Percentiles rank a stretch among this genome's conserved stretches.
Evolutionary conservation across 768 basidiomycete species (phyloP).

Genomic region (Phaeotremella skinneri): DNA sequence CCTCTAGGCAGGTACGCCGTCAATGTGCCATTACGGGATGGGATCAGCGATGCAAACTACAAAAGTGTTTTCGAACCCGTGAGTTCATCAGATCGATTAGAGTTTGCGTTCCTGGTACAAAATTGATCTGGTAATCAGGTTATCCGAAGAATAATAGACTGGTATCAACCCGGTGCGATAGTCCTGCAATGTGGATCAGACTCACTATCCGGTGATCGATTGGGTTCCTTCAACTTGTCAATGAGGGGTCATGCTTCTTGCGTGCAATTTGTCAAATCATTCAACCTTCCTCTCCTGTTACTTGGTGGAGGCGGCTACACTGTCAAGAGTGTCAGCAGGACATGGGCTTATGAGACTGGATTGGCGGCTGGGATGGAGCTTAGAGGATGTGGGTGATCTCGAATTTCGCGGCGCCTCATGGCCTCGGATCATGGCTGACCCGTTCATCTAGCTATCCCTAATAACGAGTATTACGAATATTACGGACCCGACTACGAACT

Average conservation of each 20-base stretch:
- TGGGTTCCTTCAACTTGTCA: slow-evolving; percentile 92
- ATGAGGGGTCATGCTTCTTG: slow-evolving; percentile 98
- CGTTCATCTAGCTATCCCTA: slow-evolving; percentile 73
- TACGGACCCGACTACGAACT: slow-evolving; percentile 97
- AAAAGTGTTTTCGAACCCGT: slow-evolving; percentile 94
- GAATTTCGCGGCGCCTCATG: neutral
- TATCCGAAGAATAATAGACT: slow-evolving; percentile 88
- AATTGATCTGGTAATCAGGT: slow-evolving; percentile 59
- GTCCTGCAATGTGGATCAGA: slow-evolving; percentile 98
- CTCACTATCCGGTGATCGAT: slow-evolving; percentile 90
- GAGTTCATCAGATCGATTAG: slow-evolving; percentile 45
- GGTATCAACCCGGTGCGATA: slow-evolving; percentile 89
- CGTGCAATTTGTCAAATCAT: slow-evolving; percentile 93
- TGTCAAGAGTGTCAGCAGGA: slow-evolving; percentile 92
- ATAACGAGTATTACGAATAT: slow-evolving; percentile 99
- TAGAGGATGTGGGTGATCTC: slow-evolving; percentile 61
- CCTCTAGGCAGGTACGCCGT: slow-evolving; percentile 66
- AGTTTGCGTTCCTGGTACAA: too few species aligned
- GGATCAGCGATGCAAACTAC: slow-evolving; percentile 92
- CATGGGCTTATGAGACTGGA: slow-evolving; percentile 98
- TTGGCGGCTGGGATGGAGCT: slow-evolving; percentile 96
- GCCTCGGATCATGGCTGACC: neutral
- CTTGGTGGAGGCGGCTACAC: slow-evolving; percentile 98
- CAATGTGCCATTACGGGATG: slow-evolving; percentile 92
- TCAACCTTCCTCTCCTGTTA: slow-evolving; percentile 87